phyloP scores from a whole-genome alignment of 2,329 filamentous ascomycete genomes.

The Trichoderma sp. region DNA sequence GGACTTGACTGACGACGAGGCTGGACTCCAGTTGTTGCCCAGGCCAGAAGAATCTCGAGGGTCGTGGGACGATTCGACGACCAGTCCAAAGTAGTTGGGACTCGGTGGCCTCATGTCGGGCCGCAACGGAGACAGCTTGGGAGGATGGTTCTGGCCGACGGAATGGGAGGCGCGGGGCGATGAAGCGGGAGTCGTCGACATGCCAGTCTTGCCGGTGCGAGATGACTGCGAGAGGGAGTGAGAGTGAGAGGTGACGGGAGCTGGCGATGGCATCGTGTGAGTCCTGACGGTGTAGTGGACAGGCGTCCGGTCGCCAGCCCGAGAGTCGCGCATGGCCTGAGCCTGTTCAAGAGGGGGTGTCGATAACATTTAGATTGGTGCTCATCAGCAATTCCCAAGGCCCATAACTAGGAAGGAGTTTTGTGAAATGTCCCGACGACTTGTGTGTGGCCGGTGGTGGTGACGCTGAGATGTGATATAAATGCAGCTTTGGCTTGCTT shows the following conservation, averaged over 20 bases:
- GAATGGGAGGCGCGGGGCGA: conserved; percentile 56
- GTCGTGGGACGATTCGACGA: conserved; percentile 62
- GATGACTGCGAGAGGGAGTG: conserved; percentile 45
- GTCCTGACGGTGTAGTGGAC: conserved; percentile 52
- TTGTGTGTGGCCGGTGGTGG: background rate
- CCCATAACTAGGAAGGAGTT: background rate
- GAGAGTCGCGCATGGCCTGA: conserved; percentile 37
- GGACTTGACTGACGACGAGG: conserved; percentile 69
- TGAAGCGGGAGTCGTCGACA: conserved; percentile 52
- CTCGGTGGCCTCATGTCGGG: conserved; percentile 56
- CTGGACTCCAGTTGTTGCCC: conserved; percentile 73
- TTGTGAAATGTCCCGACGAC: background rate
- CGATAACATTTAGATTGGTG: conserved; percentile 15
- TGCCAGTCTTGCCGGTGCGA: conserved; percentile 42
- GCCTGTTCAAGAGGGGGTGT: conserved; percentile 14
- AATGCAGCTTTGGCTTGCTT: background rate
- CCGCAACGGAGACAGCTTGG: conserved; percentile 49
- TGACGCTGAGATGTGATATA: background rate
- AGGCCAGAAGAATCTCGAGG: conserved; percentile 66
- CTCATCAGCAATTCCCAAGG: conserved; percentile 12
- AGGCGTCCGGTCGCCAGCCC: conserved; percentile 38
- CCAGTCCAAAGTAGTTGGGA: conserved; percentile 85
- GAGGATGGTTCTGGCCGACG: conserved; percentile 56
- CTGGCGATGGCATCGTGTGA: conserved; percentile 40
- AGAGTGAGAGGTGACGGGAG: conserved; percentile 33